Base-by-base conservation (phyloP, 768 basidiomycete genomes). In the Paxillus rubicundulus region DNA sequence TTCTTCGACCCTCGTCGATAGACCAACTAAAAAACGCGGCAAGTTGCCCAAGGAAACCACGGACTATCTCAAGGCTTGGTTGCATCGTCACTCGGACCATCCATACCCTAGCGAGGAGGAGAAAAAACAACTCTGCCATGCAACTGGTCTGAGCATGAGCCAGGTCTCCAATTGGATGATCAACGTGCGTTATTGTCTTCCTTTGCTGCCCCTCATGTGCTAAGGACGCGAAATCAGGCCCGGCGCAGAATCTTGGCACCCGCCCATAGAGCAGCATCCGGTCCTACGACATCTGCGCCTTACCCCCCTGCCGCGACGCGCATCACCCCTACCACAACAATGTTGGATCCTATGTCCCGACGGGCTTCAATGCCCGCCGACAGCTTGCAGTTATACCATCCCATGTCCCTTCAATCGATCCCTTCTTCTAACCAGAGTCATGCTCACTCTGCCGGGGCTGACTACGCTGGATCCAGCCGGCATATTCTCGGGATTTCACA, bases 91-190 rank as follows among this genome's bases (percentile, higher is more conserved):
- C 65, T 87, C 87, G 2, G 90, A 92, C 66, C 91, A 92, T 61
- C 90, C 90, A 21, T 93, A 93, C 68, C 90, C 90, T 30, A 86
- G 83, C 60, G 90, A 93, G 68, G 89, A 92, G 56, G 90, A 92
- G 77, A 93, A 93, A 73, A 92, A 92, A 64, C 87, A 89, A 66
- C 73, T 93, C 58, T 92, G 90, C 70, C 82, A 87, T 61, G 87
- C 87, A 37, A 93, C 90, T 1, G 89, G 89, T 21, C 73, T 93
- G 57, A 89, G 85, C 73, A 92, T 92, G 89, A 83, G 79, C 70
- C 90, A 93, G 70, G 89, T 92, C 1, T 90, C 88, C 47, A 92
- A 92, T 68, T 92, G 90, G 90, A 92, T 92, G 90, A 92, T 92
- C 64, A 92, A 92, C 61, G 90, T 82, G 49, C 47, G 81, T 72